These are phyloP conservation scores for Leucogyrophana mollusca DNA, from an alignment of 768 basidiomycete genomes.

Conservation along the genomic window DNA sequence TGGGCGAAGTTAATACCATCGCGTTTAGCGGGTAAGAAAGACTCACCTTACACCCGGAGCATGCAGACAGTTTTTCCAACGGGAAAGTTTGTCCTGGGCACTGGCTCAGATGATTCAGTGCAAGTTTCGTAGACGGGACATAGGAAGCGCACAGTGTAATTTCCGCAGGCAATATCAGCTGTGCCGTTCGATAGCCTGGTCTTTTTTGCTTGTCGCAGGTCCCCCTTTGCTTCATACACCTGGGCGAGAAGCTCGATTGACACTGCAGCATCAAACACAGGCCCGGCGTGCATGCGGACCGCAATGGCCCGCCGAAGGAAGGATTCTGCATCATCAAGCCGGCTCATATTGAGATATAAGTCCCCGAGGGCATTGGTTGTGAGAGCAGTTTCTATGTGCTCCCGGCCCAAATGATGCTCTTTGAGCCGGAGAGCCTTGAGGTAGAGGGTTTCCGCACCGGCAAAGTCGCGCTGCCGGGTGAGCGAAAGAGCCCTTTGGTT, in stretches of 20 bases:
- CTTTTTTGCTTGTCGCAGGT: conserved; percentile 27
- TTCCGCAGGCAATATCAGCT: conserved; percentile 26
- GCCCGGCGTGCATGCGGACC: conserved; percentile 21
- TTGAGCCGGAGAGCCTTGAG: conserved; percentile 31
- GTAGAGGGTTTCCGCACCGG: conserved; percentile 28
- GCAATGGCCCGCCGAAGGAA: conserved; percentile 30
- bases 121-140: conserved; percentile 3
- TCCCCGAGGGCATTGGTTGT: conserved; percentile 36
- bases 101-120: conserved; percentile 9
- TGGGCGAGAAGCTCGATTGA: conserved; percentile 37
- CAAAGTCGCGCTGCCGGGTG: conserved; percentile 19
- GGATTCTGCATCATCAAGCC: conserved; percentile 35
- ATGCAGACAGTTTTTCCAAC: conserved; percentile 18
- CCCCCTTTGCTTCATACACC: conserved; percentile 33
- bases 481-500: conserved; percentile 20
- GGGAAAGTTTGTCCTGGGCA: conserved; percentile 21
- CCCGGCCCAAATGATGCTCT: conserved; percentile 19
- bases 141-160: conserved; percentile 19
- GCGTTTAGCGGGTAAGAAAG: not conserved
- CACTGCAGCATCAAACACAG: conserved; percentile 32
- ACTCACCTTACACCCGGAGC: conserved; percentile 26
- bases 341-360: conserved; percentile 32
- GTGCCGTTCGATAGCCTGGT: conserved; percentile 23
- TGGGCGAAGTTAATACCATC: not conserved
- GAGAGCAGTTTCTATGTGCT: conserved; percentile 25